A percentile compares a stretch with the other conserved stretches of the same genome.
Conservation (phyloP, 2,329 filamentous ascomycete species). For the Whalleya microplaca region DNA sequence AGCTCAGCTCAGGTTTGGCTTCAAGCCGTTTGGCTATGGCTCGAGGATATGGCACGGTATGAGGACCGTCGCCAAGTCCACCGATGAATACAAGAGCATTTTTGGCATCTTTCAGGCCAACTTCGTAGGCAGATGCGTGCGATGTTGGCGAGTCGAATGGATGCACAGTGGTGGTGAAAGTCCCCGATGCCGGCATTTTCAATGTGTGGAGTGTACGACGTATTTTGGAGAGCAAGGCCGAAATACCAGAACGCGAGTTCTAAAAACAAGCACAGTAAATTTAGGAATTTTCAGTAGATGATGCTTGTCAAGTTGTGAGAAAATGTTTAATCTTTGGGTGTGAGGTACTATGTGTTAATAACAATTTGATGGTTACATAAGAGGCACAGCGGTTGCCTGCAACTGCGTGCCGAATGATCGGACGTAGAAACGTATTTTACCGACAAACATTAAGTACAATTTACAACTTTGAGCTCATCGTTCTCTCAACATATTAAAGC, state of each 20-base stretch:
- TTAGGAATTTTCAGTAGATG: not conserved
- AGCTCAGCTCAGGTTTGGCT: conserved; percentile 43
- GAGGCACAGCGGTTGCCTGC: not conserved
- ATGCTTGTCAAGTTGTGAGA: not conserved
- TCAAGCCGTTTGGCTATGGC: conserved; percentile 50
- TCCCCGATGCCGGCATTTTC: conserved; percentile 25
- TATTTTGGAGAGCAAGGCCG: not conserved
- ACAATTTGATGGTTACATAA: not conserved
- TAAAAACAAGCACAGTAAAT: not conserved
- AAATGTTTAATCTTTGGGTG: not conserved
- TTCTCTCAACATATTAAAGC: not conserved
- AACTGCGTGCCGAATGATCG: not conserved
- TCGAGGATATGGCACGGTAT: conserved; percentile 63
- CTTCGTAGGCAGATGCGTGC: conserved; percentile 52
- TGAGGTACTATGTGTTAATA: too few species aligned
- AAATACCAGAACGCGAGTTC: not conserved
- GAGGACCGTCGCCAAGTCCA: conserved; percentile 71
- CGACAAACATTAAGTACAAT: not conserved
- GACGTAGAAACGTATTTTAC: not conserved
- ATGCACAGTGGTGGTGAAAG: conserved; percentile 51
- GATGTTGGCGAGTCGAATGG: conserved; percentile 47
- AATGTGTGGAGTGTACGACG: not conserved
- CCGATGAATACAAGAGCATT: conserved; percentile 72
- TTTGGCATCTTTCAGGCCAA: conserved; percentile 43
- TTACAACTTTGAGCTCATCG: not conserved